phyloP scores from a whole-genome alignment of 2,329 filamentous ascomycete species.

The Stachybotrys chartarum region DNA sequence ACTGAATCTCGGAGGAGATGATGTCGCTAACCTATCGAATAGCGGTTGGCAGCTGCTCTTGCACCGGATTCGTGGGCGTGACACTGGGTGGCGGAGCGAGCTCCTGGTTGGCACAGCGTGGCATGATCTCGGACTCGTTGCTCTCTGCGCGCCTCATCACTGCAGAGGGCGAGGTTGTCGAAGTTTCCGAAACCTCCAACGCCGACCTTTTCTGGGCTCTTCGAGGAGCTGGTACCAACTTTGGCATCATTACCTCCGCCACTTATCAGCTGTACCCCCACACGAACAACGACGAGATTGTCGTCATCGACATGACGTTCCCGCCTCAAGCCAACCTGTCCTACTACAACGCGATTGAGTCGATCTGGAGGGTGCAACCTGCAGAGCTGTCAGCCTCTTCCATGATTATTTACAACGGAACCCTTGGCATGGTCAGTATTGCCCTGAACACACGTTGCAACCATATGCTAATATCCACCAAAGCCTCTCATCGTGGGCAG shows the following conservation, averaged over 20 bases:
- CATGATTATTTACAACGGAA: background rate
- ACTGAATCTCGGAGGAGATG: too few species aligned
- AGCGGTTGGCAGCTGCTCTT: background rate
- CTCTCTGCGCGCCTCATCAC: constrained; percentile 30
- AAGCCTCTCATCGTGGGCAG: background rate
- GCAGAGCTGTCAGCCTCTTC: background rate
- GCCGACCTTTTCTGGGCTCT: constrained; percentile 41
- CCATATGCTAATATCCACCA: background rate
- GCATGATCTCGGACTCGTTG: constrained; percentile 39
- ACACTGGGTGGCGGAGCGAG: background rate
- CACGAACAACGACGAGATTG: background rate
- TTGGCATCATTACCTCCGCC: constrained; percentile 27
- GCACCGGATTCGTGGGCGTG: background rate
- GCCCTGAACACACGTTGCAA: background rate
- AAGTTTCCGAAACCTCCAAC: constrained; percentile 30
- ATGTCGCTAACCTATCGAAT: background rate
- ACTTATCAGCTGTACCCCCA: background rate
- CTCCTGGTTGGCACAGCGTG: constrained; percentile 24
- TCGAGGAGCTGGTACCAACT: constrained; percentile 37
- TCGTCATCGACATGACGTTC: background rate
- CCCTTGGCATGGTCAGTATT: background rate
- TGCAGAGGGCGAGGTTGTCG: constrained; percentile 25
- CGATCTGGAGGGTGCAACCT: background rate
- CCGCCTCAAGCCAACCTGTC: background rate
- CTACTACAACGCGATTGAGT: background rate